Evolutionary conservation across 1,284 basidiomycete genomes (phyloP).

Genomic region (Taiwanofungus camphoratus): DNA sequence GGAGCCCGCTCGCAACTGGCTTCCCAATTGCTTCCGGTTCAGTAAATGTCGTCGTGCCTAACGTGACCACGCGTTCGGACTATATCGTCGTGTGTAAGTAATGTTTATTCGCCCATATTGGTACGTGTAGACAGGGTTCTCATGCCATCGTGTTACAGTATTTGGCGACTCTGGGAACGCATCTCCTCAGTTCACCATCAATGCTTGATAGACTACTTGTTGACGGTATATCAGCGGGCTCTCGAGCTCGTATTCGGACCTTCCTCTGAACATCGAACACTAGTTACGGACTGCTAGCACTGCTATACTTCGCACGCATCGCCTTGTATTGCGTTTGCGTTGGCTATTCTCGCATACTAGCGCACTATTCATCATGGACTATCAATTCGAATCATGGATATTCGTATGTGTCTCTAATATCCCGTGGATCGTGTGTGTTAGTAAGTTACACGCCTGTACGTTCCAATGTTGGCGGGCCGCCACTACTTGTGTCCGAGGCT

Average conservation of each 20-base stretch:
- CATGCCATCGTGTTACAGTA: constrained; percentile 18
- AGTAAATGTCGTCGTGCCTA: constrained; percentile 29
- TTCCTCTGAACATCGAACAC: not conserved
- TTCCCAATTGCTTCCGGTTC: constrained; percentile 31
- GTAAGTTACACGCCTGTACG: too few relatives aligned
- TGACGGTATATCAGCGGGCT: constrained; percentile 1
- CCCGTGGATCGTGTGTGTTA: too few relatives aligned
- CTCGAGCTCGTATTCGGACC: not conserved
- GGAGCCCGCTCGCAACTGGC: constrained; percentile 30
- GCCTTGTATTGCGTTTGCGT: too few relatives aligned
- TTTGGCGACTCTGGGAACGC: constrained; percentile 34
- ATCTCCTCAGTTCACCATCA: constrained; percentile 30
- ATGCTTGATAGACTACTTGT: not conserved
- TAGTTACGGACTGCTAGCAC: too few relatives aligned
- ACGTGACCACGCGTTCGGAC: constrained; percentile 22
- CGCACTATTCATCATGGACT: too few relatives aligned
- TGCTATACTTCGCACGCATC: too few relatives aligned
- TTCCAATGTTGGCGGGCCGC: too few relatives aligned
- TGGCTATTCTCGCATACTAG: too few relatives aligned
- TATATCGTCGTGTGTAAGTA: constrained; percentile 38
- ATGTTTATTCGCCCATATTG: not conserved
- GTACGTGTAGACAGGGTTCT: not conserved
- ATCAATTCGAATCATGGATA: too few relatives aligned
- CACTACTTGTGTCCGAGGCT: too few relatives aligned
- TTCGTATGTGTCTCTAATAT: too few relatives aligned